Evolutionary conservation across 1,139 yeast species (phyloP).

Genomic region (Candida glucosophila): DNA sequence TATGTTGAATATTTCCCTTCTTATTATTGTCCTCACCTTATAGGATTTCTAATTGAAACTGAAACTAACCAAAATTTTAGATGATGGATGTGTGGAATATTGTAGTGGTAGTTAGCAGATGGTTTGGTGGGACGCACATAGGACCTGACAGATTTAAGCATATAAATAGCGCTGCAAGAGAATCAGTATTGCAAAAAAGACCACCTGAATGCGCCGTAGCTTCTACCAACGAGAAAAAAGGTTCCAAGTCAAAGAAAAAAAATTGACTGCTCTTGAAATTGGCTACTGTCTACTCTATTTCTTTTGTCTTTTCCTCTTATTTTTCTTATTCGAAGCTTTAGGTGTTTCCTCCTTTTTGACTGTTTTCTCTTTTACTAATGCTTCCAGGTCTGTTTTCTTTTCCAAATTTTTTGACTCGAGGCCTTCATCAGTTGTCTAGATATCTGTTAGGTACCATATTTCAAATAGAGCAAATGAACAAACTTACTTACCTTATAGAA

Average conservation of each 20-base stretch:
- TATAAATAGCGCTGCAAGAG: conserved; percentile 82
- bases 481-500: too few relatives aligned
- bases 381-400: conserved; percentile 76
- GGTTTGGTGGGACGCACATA: conserved; percentile 89
- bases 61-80: too few relatives aligned
- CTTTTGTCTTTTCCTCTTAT: conserved; percentile 1
- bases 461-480: too few relatives aligned
- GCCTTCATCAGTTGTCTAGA: too few relatives aligned
- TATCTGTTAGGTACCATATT: too few relatives aligned
- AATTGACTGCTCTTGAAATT: conserved; percentile 5
- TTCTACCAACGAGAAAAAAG: conserved; percentile 8
- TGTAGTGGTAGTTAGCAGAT: conserved; percentile 78
- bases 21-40: not conserved
- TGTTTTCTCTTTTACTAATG: conserved; percentile 74
- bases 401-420: too few relatives aligned
- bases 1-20: conserved; percentile 16
- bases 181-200: conserved; percentile 61
- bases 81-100: conserved; percentile 81
- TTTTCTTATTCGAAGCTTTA: conserved; percentile 1
- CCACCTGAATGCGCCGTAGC: conserved; percentile 48
- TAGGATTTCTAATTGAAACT: conserved; percentile 16
- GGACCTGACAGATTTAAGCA: conserved; percentile 95
- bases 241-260: conserved; percentile 17
- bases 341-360: conserved; percentile 38
- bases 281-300: not conserved